phyloP scores from a whole-genome alignment of 306 rosid genomes.

The Ammopiptanthus mongolicus region DNA sequence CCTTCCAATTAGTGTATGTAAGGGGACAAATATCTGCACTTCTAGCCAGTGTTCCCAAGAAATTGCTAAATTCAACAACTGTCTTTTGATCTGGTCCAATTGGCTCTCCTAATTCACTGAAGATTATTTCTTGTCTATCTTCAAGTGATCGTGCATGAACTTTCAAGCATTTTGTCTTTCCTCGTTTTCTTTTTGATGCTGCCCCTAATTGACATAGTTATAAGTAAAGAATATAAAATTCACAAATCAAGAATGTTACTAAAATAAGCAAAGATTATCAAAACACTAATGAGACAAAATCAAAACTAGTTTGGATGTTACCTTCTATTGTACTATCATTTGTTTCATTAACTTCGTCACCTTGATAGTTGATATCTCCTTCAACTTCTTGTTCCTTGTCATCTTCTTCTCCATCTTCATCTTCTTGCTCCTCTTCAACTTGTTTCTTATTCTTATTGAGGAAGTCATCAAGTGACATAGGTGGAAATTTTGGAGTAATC shows the following conservation, averaged over 20 bases:
- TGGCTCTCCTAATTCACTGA: neutral
- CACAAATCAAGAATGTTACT: too few relatives aligned
- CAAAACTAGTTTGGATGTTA: neutral
- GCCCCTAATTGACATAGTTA: neutral
- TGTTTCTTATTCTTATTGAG: neutral
- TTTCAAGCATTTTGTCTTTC: neutral
- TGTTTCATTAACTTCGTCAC: neutral
- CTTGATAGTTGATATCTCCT: neutral
- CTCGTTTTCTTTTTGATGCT: neutral
- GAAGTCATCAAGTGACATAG: neutral
- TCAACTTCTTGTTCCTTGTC: neutral
- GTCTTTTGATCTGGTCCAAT: neutral
- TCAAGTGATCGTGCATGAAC: neutral
- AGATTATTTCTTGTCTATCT: neutral
- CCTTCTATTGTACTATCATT: neutral
- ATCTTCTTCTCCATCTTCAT: neutral
- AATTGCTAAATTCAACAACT: neutral
- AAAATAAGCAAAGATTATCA: neutral
- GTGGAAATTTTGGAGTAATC: too few relatives aligned
- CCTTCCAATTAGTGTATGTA: constrained; percentile 14
- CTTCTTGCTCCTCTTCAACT: neutral
- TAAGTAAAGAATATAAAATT: neutral
- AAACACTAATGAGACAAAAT: neutral
- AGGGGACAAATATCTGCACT: neutral
- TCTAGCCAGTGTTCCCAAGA: neutral